Evolutionary conservation across 257 asterid genomes (phyloP), one percentile per base, ranked within the genome.

Genomic region (Solanum infundibuliforme): DNA sequence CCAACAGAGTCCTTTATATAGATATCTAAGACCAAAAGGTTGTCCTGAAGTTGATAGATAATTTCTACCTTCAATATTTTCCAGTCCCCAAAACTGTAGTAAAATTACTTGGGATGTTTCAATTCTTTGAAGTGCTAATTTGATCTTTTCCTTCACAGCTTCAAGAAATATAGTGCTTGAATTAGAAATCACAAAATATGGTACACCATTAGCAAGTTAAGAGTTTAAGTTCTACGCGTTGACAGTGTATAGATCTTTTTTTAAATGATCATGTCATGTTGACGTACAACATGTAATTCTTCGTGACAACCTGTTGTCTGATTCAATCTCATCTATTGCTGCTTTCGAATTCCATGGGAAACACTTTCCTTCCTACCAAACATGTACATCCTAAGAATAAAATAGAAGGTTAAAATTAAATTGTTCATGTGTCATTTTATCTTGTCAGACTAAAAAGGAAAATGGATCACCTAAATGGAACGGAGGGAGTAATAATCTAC

Each of bases 41-140:
- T 83, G 86, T 68, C 88, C 62, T 43, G 75, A 83, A 82, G 89
- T 74, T 14, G 89, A 39, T 66, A 89, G 41, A 66, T 18, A 65
- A 7, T 34, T 41, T 23, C 46, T 68, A 14, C 38, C 21, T 27
- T 86, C 88, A 55, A 38, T 87, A 39, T 65, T 79, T 65, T 48
- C 69, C n/a, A 79, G 27, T 9, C 84, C 89, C 89, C 87, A 87
- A 71, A 83, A 87, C 84, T 87, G 87, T 14, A 83, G 20, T 25
- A 87, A 23, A 48, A 82, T 82, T 31, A 82, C 86, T 82, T 82
- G 86, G 18, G 86, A 82, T 48, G 86, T 48, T 82, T 82, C 86
- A 27, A 31, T 82, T 48, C 71, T 82, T 25, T 82, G 86, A 29
- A 82, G 86, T 29, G 86, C 86, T 48, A n/a, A 16, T 48, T 48